Evolutionary conservation across 129 eudicot genomes (phyloP), one percentile per base, ranked within the genome.

Genomic region (Solidago caesia): DNA sequence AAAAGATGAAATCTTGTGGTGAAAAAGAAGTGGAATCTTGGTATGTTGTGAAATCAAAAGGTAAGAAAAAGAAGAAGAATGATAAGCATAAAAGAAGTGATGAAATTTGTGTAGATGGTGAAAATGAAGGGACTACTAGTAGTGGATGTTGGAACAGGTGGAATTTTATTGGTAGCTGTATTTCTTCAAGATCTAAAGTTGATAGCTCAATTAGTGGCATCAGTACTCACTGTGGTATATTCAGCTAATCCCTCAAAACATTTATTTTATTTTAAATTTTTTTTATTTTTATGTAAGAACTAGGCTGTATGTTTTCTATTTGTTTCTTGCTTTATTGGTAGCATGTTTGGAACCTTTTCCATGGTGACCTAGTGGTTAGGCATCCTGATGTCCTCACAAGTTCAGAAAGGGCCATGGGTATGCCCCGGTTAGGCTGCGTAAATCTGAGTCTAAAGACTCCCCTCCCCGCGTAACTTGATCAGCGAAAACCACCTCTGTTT

Each of bases 121-220:
- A 56, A 1, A 64, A 44, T n/a, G 63, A 67, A 13, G 53, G 53
- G 53, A 68, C 55, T 33, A 57, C 64, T 12, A 60, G 45, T 9
- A 64, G 33, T 81, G 94, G 97, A 51, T 91, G 99, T 79, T 95
- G 99, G 90, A 74, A 80, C 56, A 85, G 82, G 79, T 83, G 88
- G 85, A 85, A 91, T 1, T 73, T 85, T 63, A 77, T 88, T 58
- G 88, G 96, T 41, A 87, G 97, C 81, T 95, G 99, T 85, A 77
- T 91, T 68, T 76, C 89, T 80, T 94, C 98, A 78, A 90, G 96
- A 94, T 91, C 99, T 88, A 95, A 95, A 77, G 99, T 95, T 72
- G 99, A 95, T 82, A 88, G 60, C 78, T 95, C 99, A 47, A 73
- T 87, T 66, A 90, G 96, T 85, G 91, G 97, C 88, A 91, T 86